A percentile compares a stretch with the other conserved stretches of the same genome.
Conservation (phyloP, 306 rosid species). For the Cucumis melo region DNA sequence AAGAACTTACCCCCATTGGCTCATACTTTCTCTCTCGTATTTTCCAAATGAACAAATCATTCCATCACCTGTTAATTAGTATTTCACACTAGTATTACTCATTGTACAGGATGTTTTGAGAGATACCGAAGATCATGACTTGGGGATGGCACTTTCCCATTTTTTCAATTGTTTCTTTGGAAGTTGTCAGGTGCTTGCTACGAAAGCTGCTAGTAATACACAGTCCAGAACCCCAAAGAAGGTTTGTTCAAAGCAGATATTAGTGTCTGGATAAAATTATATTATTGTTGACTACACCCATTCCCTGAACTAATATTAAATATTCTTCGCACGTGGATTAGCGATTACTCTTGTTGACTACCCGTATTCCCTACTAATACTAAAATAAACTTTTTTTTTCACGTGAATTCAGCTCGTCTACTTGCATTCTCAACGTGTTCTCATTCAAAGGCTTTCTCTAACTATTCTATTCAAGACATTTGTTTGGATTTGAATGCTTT, state of each 20-base stretch:
- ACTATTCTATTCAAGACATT: too few relatives aligned
- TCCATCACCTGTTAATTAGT: neutral
- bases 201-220: conserved; percentile 31
- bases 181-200: conserved; percentile 48
- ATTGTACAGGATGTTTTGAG: conserved; percentile 64
- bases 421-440: too few relatives aligned
- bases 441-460: too few relatives aligned
- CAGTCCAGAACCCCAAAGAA: conserved; percentile 47
- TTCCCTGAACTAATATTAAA: neutral
- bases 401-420: too few relatives aligned
- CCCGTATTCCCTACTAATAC: too few relatives aligned
- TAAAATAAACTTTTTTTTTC: too few relatives aligned
- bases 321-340: neutral
- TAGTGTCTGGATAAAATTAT: neutral
- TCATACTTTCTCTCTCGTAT: neutral
- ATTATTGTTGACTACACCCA: neutral
- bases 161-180: conserved; percentile 88
- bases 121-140: conserved; percentile 85
- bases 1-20: neutral
- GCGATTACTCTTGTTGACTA: too few relatives aligned
- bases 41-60: neutral
- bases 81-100: neutral
- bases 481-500: too few relatives aligned
- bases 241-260: conserved; percentile 25
- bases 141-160: conserved; percentile 67